Conservation (phyloP, 1,284 basidiomycete species). For the Vanrija sp. region DNA sequence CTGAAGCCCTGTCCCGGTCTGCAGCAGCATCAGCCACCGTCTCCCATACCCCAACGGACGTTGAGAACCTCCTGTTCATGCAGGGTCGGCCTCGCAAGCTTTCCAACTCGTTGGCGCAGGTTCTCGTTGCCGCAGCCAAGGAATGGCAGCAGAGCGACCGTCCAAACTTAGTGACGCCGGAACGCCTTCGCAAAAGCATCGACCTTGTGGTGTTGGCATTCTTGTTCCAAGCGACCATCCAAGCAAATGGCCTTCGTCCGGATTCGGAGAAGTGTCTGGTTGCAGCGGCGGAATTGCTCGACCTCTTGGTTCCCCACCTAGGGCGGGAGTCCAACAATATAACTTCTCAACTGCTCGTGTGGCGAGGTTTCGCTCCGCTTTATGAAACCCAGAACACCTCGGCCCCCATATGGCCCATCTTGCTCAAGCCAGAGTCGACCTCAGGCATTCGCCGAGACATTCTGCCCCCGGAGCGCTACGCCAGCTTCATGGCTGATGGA, state of each 20-base stretch:
- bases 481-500: slow-evolving; percentile 3
- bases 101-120: slow-evolving; percentile 61
- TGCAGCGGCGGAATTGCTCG: slow-evolving; percentile 14
- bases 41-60: slow-evolving; percentile 28
- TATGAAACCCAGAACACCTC: slow-evolving; percentile 40
- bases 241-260: slow-evolving; percentile 58
- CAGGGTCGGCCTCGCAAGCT: slow-evolving; percentile 60
- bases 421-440: slow-evolving; percentile 60
- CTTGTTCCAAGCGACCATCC: slow-evolving; percentile 63
- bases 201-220: slow-evolving; percentile 65
- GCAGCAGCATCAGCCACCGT: no score
- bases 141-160: slow-evolving; percentile 53
- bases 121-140: slow-evolving; percentile 54
- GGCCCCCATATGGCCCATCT: slow-evolving; percentile 54
- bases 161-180: slow-evolving; percentile 52
- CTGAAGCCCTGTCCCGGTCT: background rate
- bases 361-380: slow-evolving; percentile 64
- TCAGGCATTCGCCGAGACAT: slow-evolving; percentile 64
- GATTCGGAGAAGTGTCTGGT: slow-evolving; percentile 21
- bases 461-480: slow-evolving; percentile 42
- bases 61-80: slow-evolving; percentile 27
- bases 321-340: slow-evolving; percentile 9
- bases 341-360: slow-evolving; percentile 50
- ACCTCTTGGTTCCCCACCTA: slow-evolving; percentile 16
- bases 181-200: slow-evolving; percentile 61